Percentiles rank a stretch among this genome's conserved stretches.
phyloP scores from a whole-genome alignment of 1,284 basidiomycete genomes.

The Boletus holoroseus region DNA sequence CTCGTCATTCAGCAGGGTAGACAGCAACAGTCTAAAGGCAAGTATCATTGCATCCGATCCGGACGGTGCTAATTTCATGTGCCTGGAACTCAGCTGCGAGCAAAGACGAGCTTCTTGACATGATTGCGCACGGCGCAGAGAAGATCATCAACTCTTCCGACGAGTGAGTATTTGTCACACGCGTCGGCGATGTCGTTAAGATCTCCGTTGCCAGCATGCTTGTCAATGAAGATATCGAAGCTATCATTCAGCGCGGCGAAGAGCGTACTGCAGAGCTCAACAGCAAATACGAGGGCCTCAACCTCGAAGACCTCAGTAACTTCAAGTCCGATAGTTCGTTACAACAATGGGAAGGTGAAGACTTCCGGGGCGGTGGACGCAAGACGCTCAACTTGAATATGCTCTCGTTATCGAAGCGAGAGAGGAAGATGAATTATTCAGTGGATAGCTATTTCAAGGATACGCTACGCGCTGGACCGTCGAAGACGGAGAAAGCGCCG shows the following conservation, averaged over 20 bases:
- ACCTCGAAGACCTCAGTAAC: constrained; percentile 89
- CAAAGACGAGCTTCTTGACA: constrained; percentile 96
- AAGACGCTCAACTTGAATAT: constrained; percentile 75
- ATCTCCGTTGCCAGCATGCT: constrained; percentile 49
- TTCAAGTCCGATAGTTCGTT: constrained; percentile 91
- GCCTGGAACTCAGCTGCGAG: constrained; percentile 57
- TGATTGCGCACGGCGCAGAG: constrained; percentile 98
- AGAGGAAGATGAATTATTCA: constrained; percentile 94
- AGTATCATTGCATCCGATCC: constrained; percentile 9
- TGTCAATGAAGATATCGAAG: constrained; percentile 92
- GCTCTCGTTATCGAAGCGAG: constrained; percentile 91
- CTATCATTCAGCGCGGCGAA: constrained; percentile 89
- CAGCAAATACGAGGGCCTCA: constrained; percentile 89
- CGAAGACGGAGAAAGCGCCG: constrained; percentile 77
- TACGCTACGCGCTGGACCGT: constrained; percentile 74
- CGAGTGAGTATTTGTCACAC: constrained; percentile 41
- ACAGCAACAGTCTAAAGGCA: constrained; percentile 63
- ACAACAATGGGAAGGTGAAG: constrained; percentile 96
- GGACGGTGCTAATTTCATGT: background rate
- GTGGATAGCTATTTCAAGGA: constrained; percentile 95
- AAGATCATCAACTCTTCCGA: constrained; percentile 84
- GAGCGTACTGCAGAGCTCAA: constrained; percentile 86
- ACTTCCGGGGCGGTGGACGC: constrained; percentile 70
- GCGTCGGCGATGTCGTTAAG: background rate
- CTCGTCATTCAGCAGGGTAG: constrained; percentile 97